Percentiles rank a stretch among this genome's conserved stretches.
Conservation (phyloP, 2,329 filamentous ascomycete genomes). For the Fusarium zealandicum region DNA sequence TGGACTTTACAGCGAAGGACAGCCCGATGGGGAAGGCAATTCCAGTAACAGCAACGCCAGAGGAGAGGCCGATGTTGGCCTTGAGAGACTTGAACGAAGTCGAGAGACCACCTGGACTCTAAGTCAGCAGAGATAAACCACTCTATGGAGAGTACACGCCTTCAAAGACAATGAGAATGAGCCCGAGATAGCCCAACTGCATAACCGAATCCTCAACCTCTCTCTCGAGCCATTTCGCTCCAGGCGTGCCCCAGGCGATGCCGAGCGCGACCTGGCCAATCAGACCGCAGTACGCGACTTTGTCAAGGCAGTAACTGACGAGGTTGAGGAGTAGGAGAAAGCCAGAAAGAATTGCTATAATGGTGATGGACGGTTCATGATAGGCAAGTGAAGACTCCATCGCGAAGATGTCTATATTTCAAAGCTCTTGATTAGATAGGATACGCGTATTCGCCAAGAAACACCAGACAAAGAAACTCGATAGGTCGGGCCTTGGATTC, state of each 20-base stretch:
- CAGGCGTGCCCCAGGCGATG: slow-evolving; percentile 73
- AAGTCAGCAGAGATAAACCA: neutral
- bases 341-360: slow-evolving; percentile 65
- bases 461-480: neutral
- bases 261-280: slow-evolving; percentile 76
- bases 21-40: slow-evolving; percentile 69
- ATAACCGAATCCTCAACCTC: slow-evolving; percentile 63
- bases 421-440: neutral
- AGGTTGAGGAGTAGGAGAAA: slow-evolving; percentile 70
- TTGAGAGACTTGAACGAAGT: slow-evolving; percentile 51
- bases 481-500: neutral
- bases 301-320: slow-evolving; percentile 64
- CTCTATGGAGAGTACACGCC: slow-evolving; percentile 46
- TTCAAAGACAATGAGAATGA: slow-evolving; percentile 77
- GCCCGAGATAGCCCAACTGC: slow-evolving; percentile 74
- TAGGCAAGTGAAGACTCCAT: slow-evolving; percentile 56
- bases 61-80: slow-evolving; percentile 67
- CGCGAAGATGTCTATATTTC: neutral
- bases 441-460: neutral
- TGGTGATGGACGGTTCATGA: slow-evolving; percentile 66
- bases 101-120: slow-evolving; percentile 59
- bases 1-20: slow-evolving; percentile 64
- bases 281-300: slow-evolving; percentile 71
- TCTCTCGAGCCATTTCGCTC: slow-evolving; percentile 63
- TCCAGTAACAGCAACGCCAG: slow-evolving; percentile 69